A percentile compares a stretch with the other conserved stretches of the same genome.
Conservation (phyloP, 2,329 filamentous ascomycete genomes). For the Gaeumannomyces tritici region DNA sequence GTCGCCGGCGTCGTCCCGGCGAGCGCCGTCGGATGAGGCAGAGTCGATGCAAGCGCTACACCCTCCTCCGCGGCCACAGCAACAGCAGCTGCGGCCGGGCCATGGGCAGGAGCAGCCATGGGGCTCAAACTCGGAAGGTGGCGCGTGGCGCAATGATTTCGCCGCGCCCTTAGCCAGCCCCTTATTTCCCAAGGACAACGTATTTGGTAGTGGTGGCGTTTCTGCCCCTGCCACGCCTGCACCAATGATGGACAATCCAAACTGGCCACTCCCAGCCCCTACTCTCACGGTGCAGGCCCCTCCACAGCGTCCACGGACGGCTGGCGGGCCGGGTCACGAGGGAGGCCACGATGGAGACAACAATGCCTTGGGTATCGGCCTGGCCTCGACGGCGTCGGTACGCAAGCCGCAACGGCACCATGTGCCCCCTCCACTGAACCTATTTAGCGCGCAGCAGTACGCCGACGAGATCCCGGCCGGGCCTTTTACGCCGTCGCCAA, state of each 20-base stretch:
- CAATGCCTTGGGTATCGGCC: neutral
- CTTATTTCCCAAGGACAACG: neutral
- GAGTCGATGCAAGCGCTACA: neutral
- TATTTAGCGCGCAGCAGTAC: slow-evolving; percentile 12
- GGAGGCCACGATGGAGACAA: neutral
- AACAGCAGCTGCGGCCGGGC: neutral
- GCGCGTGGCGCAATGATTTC: neutral
- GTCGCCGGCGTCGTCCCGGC: neutral
- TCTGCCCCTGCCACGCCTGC: slow-evolving; percentile 6
- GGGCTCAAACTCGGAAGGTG: neutral
- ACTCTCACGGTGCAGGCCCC: neutral
- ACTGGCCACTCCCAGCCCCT: slow-evolving; percentile 11
- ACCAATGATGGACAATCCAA: slow-evolving; percentile 4
- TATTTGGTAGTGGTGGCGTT: neutral
- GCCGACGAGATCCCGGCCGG: slow-evolving; percentile 10
- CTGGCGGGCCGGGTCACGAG: neutral
- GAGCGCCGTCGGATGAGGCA: neutral
- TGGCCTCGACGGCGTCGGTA: neutral
- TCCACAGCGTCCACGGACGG: neutral
- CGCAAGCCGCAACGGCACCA: slow-evolving; percentile 5
- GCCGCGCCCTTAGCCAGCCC: slow-evolving; percentile 1
- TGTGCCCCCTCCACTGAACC: slow-evolving; percentile 1
- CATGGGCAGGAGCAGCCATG: neutral
- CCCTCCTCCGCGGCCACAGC: neutral
- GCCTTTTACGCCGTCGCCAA: slow-evolving; percentile 8